phyloP scores from a whole-genome alignment of 75 land plant genomes.

The Sequoia sempervirens region DNA sequence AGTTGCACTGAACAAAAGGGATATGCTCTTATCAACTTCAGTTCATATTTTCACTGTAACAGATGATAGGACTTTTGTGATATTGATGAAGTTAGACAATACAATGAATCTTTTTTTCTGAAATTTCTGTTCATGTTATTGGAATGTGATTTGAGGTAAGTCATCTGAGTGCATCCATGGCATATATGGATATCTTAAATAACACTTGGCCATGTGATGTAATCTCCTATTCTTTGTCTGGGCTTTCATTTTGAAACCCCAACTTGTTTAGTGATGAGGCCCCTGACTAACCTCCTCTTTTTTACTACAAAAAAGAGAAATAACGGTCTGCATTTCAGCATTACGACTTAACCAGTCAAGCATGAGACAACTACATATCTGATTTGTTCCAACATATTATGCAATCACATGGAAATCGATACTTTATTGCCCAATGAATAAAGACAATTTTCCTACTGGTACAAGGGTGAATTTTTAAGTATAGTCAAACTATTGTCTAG shows the following conservation, averaged over 20 bases:
- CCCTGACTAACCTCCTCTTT: neutral
- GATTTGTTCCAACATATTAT: neutral
- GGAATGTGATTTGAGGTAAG: neutral
- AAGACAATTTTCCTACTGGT: neutral
- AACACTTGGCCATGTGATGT: neutral
- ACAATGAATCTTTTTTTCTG: neutral
- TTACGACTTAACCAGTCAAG: neutral
- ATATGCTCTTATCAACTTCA: neutral
- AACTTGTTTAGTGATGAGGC: neutral
- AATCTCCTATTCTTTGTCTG: too few species aligned
- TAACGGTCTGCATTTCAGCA: neutral
- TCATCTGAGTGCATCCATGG: neutral
- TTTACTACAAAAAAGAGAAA: neutral
- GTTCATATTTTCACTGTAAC: neutral
- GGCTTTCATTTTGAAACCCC: too few species aligned
- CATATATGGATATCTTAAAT: neutral
- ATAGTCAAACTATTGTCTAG: neutral
- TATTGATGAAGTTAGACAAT: neutral
- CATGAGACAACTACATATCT: neutral
- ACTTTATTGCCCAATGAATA: neutral
- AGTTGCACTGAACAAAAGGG: neutral
- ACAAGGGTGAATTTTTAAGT: too few species aligned
- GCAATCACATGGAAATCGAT: neutral
- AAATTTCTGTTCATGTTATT: neutral
- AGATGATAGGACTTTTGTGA: neutral